These are phyloP conservation scores for Tephrocybe sp. DNA, from an alignment of 768 basidiomycete species.

Conservation along the genomic window DNA sequence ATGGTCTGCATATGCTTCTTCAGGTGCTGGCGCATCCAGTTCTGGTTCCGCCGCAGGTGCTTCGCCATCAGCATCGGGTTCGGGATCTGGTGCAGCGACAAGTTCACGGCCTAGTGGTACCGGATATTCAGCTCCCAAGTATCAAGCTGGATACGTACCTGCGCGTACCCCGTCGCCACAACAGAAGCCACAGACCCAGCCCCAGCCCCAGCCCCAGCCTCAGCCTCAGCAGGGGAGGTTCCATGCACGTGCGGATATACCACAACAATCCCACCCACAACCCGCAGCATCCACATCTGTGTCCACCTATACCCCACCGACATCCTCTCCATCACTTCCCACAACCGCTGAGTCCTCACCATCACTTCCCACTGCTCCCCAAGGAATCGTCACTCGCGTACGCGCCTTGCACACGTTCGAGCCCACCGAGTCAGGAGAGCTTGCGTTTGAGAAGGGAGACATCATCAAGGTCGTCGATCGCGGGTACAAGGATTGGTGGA, in stretches of 20 bases:
- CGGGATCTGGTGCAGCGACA: slow-evolving; percentile 17
- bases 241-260: slow-evolving; percentile 6
- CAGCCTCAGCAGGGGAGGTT: slow-evolving; percentile 21
- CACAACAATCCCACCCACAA: slow-evolving; percentile 12
- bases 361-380: slow-evolving; percentile 11
- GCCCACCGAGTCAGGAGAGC: slow-evolving; percentile 83
- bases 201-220: slow-evolving; percentile 18
- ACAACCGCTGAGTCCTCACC: slow-evolving; percentile 1
- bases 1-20: slow-evolving; percentile 43
- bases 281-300: slow-evolving; percentile 8
- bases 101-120: slow-evolving; percentile 4
- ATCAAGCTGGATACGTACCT: slow-evolving; percentile 56
- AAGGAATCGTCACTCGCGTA: slow-evolving; percentile 71
- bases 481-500: slow-evolving; percentile 96
- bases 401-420: slow-evolving; percentile 87
- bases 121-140: slow-evolving; percentile 31
- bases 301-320: not conserved
- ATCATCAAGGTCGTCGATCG: slow-evolving; percentile 94
- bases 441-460: slow-evolving; percentile 90
- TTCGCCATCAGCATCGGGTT: slow-evolving; percentile 24
- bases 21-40: slow-evolving; percentile 24
- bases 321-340: no score
- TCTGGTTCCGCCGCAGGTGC: slow-evolving; percentile 22
- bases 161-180: slow-evolving; percentile 48
- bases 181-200: no score